A percentile compares a stretch with the other conserved stretches of the same genome.
These are phyloP conservation scores for Trametes coccinea DNA, from an alignment of 768 basidiomycete species.

Conservation along the genomic window DNA sequence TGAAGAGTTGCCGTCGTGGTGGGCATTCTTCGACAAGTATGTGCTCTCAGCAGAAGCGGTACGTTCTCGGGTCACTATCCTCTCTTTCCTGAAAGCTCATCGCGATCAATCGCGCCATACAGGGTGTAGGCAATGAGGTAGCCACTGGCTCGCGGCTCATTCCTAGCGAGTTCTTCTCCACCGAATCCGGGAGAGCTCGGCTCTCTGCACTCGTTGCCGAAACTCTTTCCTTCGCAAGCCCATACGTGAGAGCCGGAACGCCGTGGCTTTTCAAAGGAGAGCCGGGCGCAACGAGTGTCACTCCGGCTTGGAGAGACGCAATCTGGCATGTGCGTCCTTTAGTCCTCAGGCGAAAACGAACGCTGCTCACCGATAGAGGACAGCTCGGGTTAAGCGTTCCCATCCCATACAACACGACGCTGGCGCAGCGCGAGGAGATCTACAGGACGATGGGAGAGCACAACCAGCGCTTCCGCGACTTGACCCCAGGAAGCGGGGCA, in stretches of 20 bases:
- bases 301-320: conserved; percentile 31
- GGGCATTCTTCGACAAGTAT: conserved; percentile 36
- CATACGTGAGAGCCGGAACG: conserved; percentile 29
- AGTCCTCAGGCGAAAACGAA: too few species aligned
- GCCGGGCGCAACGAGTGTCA: conserved; percentile 27
- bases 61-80: background rate
- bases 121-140: conserved; percentile 29
- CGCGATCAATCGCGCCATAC: background rate
- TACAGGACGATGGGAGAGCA: conserved; percentile 13
- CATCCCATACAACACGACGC: conserved; percentile 3
- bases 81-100: too few species aligned
- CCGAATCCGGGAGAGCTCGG: conserved; percentile 23
- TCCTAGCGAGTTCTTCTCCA: conserved; percentile 29
- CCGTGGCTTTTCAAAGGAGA: conserved; percentile 25
- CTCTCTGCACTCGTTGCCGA: conserved; percentile 24
- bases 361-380: too few species aligned
- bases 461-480: conserved; percentile 25
- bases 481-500: conserved; percentile 33
- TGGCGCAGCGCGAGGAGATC: background rate
- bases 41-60: conserved; percentile 20
- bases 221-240: conserved; percentile 27
- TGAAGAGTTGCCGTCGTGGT: conserved; percentile 26
- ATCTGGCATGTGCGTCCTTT: conserved; percentile 28
- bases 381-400: background rate
- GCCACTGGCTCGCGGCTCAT: conserved; percentile 33